A percentile compares a stretch with the other conserved stretches of the same genome.
Conservation (phyloP, 306 rosid genomes). For the Oemleria cerasiformis region DNA sequence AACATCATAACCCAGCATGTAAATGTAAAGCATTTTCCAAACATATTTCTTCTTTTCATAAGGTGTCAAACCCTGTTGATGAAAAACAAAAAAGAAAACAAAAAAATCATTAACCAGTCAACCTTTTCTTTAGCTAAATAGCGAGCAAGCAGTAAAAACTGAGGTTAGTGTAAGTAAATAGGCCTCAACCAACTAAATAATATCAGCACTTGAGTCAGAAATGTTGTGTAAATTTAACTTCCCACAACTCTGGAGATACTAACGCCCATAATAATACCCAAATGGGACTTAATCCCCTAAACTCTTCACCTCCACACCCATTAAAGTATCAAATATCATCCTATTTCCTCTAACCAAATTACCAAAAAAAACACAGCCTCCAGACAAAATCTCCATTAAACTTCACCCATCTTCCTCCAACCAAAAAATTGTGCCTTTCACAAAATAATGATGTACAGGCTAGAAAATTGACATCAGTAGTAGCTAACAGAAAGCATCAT, state of each 20-base stretch:
- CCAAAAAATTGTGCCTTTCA: neutral
- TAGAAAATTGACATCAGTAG: neutral
- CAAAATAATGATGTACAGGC: neutral
- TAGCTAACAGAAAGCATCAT: neutral
- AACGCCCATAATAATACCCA: neutral
- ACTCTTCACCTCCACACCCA: neutral
- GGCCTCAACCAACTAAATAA: neutral
- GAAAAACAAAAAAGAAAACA: conserved; percentile 26
- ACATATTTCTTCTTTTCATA: conserved; percentile 98
- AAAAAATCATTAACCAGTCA: conserved; percentile 10
- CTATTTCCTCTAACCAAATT: neutral
- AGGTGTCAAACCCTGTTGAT: conserved; percentile 76
- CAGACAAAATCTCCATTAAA: neutral
- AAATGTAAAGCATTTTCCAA: conserved; percentile 98
- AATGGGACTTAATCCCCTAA: neutral
- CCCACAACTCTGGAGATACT: neutral
- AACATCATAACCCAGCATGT: conserved; percentile 98
- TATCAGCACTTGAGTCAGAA: neutral
- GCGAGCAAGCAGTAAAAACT: neutral
- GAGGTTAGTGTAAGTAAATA: neutral
- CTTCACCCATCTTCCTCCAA: neutral
- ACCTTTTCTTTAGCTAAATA: conserved; percentile 5
- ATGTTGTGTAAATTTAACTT: neutral
- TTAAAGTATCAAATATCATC: neutral
- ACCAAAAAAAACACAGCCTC: neutral